These are phyloP conservation scores for Huntiella decipiens DNA, from an alignment of 2,329 filamentous ascomycete genomes.

Conservation along the genomic window DNA sequence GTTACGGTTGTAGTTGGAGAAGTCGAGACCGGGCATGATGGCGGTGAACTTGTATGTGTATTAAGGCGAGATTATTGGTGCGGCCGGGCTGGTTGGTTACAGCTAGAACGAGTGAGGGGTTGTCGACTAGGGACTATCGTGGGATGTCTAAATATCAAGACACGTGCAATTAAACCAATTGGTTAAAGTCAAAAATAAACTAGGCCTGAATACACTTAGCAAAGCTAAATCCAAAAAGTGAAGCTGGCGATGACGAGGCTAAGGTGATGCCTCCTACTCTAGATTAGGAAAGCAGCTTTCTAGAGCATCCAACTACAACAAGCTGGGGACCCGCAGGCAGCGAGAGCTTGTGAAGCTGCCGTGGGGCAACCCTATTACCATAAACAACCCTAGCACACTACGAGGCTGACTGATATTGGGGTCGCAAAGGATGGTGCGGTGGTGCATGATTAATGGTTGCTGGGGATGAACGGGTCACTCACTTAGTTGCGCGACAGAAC, in stretches of 20 bases:
- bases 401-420: not conserved
- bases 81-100: not conserved
- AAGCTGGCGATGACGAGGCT: conserved; percentile 34
- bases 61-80: conserved; percentile 1
- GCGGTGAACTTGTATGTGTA: not conserved
- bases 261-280: conserved; percentile 27
- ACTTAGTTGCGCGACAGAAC: no score
- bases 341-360: conserved; percentile 2
- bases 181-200: not conserved
- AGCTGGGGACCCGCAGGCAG: not conserved
- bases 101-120: not conserved
- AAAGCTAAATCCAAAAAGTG: conserved; percentile 9
- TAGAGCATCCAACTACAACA: conserved; percentile 1
- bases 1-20: conserved; percentile 99
- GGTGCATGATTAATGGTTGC: not conserved
- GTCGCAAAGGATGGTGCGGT: conserved; percentile 1
- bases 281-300: conserved; percentile 1
- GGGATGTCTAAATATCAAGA: no score
- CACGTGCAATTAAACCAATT: no score
- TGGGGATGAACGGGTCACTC: no score
- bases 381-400: not conserved
- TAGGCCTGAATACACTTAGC: not conserved
- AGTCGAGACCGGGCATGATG: conserved; percentile 93
- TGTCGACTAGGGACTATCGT: no score
- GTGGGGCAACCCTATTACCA: not conserved